Evolutionary conservation across 2,329 filamentous ascomycete species (phyloP), one percentile per base, ranked within the genome.

Genomic region (Aspergillus glaucus): DNA sequence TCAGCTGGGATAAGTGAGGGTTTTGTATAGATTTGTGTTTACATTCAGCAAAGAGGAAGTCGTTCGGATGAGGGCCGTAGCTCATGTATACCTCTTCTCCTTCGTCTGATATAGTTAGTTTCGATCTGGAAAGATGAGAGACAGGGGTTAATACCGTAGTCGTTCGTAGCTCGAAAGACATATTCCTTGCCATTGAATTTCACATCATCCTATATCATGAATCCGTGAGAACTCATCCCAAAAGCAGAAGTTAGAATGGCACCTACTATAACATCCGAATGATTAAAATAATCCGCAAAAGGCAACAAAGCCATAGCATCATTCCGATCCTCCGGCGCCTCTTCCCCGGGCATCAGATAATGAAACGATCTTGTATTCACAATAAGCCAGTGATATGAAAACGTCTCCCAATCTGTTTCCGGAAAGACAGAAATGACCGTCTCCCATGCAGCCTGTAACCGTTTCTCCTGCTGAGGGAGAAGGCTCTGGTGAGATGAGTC

Each of bases 321-420:
- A 54, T 75, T 73, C 1, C 61, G 61, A 49, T 71, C 64, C 44
- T 67, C 63, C 1, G 66, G 66, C 3, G 60, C 49, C 22, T 69
- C 59, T 55, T 55, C 62, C 40, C 60, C 73, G 7, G 68, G 68
- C 43, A 65, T 71, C 39, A 78, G 69, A 70, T 78, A 82, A 59
- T 79, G 81, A 58, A 84, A 84, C 22, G 76, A 78, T 55, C 81
- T 70, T 1, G 79, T 82, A 55, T 82, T 81, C 14, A 82, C 75
- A 49, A 82, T 75, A 19, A 81, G 68, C 81, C 81, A 85, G 56
- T 75, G 72, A 60, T 83, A 82, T 4, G 69, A 68, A 54, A 77
- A 82, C 1, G 60, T 58, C 6, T 69, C 55, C 60, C 71, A 71
- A 8, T 72, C 62, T 0, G 66, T 63, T 1, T 68, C 58, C 0